Conservation (phyloP, 2,329 filamentous ascomycete species). For the Macroventuria anomochaeta region DNA sequence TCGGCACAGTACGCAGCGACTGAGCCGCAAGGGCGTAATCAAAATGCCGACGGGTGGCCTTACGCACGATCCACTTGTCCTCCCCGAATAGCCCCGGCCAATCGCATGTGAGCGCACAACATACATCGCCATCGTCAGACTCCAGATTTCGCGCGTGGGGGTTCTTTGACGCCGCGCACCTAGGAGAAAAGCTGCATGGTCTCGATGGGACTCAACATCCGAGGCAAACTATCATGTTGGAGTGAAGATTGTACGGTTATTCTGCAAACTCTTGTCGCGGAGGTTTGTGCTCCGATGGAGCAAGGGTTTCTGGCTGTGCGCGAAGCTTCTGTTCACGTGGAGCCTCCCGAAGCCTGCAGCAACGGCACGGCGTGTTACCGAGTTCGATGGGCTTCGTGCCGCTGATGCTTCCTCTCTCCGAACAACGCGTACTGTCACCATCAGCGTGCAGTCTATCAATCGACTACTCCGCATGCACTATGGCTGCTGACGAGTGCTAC, state of each 20-base stretch:
- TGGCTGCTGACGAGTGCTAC: not conserved
- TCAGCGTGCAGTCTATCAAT: not conserved
- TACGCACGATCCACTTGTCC: not conserved
- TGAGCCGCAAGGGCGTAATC: not conserved
- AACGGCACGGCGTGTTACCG: conserved; percentile 10
- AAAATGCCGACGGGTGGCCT: conserved; percentile 3
- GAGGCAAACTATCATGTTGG: no score
- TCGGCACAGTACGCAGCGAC: not conserved
- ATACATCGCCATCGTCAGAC: conserved; percentile 1
- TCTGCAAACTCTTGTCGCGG: not conserved
- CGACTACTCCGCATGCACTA: not conserved
- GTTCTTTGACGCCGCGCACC: no score
- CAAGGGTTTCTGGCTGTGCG: not conserved
- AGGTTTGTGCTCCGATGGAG: no score
- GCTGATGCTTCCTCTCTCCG: not conserved
- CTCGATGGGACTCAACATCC: no score
- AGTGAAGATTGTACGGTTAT: no score
- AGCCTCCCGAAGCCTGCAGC: conserved; percentile 5
- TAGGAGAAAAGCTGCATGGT: no score
- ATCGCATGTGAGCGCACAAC: not conserved
- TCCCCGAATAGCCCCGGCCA: conserved; percentile 13
- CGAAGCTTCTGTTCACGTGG: conserved; percentile 9
- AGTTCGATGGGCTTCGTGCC: not conserved
- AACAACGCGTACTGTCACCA: not conserved
- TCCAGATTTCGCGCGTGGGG: no score